A percentile compares a stretch with the other conserved stretches of the same genome.
Evolutionary conservation across 441 rosid species (phyloP).

Genomic region (Bruguiera hainesii): DNA sequence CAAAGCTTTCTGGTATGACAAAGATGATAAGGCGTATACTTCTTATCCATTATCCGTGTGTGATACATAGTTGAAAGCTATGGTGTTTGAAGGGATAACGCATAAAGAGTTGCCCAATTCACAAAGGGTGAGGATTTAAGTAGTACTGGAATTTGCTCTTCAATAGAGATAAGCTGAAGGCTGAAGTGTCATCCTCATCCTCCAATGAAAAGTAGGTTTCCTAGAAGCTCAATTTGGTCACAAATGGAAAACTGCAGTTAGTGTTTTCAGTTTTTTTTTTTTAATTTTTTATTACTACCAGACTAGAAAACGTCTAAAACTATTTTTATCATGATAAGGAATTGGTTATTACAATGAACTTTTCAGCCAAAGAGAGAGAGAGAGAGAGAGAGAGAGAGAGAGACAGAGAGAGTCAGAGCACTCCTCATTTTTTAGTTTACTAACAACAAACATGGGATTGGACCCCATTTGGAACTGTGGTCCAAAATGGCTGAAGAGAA

Average conservation of each 20-base stretch:
- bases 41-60: not conserved
- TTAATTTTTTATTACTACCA: not conserved
- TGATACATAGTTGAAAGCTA: not conserved
- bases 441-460: not conserved
- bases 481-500: not conserved
- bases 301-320: too few relatives aligned
- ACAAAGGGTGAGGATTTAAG: not conserved
- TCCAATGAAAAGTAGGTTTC: not conserved
- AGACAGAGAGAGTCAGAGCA: too few relatives aligned
- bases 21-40: conserved; percentile 16
- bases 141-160: not conserved
- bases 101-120: not conserved
- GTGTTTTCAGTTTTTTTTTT: not conserved
- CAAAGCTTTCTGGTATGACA: not conserved
- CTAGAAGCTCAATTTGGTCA: not conserved
- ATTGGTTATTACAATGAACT: too few relatives aligned
- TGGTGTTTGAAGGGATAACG: conserved; percentile 9
- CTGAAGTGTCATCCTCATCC: conserved; percentile 19
- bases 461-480: not conserved
- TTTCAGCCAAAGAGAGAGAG: too few relatives aligned
- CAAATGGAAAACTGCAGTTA: not conserved
- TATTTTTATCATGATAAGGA: too few relatives aligned
- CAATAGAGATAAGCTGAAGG: conserved; percentile 13
- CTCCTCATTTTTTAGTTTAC: too few relatives aligned
- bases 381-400: too few relatives aligned